Conservation (phyloP, 1,139 yeast species). For the Kodamaea fungicola region DNA sequence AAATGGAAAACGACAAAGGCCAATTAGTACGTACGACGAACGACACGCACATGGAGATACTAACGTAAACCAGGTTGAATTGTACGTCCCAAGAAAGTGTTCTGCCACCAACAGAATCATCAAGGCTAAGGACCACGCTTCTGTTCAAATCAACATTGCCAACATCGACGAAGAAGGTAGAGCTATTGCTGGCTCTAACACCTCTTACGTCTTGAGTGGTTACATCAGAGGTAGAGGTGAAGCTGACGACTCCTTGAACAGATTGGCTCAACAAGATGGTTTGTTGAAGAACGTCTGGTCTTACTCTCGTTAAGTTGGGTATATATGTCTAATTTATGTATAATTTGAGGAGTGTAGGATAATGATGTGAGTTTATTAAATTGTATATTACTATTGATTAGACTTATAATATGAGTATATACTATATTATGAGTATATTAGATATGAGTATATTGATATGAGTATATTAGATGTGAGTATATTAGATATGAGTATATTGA, state of each 20-base stretch:
- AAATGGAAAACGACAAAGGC: conserved; percentile 99
- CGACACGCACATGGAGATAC: conserved; percentile 16
- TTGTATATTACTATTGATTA: too few species aligned
- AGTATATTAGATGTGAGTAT: too few species aligned
- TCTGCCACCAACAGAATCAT: conserved; percentile 99
- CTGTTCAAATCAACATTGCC: conserved; percentile 73
- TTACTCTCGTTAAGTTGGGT: conserved; percentile 83
- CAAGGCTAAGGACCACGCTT: conserved; percentile 99
- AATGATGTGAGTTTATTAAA: not conserved
- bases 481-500: too few species aligned
- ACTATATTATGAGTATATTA: too few species aligned
- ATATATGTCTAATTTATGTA: conserved; percentile 2
- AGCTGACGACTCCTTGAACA: conserved; percentile 98
- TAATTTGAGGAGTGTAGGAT: not conserved
- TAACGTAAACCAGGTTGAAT: conserved; percentile 75
- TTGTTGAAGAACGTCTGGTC: conserved; percentile 98
- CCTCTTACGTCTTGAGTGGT: conserved; percentile 96
- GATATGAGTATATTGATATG: too few species aligned
- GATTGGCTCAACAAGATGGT: conserved; percentile 99
- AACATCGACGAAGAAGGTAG: conserved; percentile 87
- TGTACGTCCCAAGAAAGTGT: conserved; percentile 99
- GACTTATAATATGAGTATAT: too few species aligned
- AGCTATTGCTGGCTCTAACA: conserved; percentile 86
- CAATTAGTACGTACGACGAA: conserved; percentile 76
- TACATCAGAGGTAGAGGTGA: conserved; percentile 80